Percentiles rank a stretch among this genome's conserved stretches.
Evolutionary conservation across 1,139 yeast species (phyloP).

Genomic region (Wickerhamomyces sp.): DNA sequence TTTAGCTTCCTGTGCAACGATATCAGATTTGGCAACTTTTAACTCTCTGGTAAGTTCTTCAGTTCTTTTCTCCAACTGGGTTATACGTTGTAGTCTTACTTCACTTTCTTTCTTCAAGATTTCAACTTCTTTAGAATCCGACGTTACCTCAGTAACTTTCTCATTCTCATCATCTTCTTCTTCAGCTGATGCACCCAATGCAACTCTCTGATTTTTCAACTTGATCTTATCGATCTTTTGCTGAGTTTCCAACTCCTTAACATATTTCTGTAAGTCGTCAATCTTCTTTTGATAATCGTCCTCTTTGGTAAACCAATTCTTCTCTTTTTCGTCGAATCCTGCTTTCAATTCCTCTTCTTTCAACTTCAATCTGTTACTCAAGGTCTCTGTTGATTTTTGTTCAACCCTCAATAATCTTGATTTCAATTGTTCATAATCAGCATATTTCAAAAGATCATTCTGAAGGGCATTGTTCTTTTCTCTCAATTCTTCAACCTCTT

Average conservation of each 20-base stretch:
- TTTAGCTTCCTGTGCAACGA: conserved; percentile 26
- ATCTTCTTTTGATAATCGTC: conserved; percentile 39
- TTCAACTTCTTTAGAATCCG: conserved; percentile 34
- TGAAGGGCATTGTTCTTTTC: conserved; percentile 51
- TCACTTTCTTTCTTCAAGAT: conserved; percentile 72
- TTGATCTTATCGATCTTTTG: conserved; percentile 49
- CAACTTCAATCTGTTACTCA: conserved; percentile 40
- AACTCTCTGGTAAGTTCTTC: conserved; percentile 66
- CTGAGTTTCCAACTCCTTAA: conserved; percentile 50
- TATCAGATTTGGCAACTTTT: conserved; percentile 33
- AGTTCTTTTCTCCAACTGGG: conserved; percentile 74
- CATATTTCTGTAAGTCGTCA: conserved; percentile 41
- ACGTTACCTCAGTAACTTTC: conserved; percentile 2
- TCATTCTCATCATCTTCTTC: conserved; percentile 16
- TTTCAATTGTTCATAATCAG: conserved; percentile 77
- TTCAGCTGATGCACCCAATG: conserved; percentile 27
- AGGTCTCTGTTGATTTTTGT: conserved; percentile 49
- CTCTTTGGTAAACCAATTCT: conserved; percentile 54
- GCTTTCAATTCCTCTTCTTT: conserved; percentile 61
- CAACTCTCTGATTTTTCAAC: conserved; percentile 38
- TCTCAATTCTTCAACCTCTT: conserved; percentile 49
- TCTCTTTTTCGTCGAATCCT: conserved; percentile 55
- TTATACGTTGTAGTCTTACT: conserved; percentile 58
- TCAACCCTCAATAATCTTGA: conserved; percentile 53
- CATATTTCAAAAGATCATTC: conserved; percentile 57